phyloP scores from a whole-genome alignment of 2,329 filamentous ascomycete species.

The Fusarium domesticum region DNA sequence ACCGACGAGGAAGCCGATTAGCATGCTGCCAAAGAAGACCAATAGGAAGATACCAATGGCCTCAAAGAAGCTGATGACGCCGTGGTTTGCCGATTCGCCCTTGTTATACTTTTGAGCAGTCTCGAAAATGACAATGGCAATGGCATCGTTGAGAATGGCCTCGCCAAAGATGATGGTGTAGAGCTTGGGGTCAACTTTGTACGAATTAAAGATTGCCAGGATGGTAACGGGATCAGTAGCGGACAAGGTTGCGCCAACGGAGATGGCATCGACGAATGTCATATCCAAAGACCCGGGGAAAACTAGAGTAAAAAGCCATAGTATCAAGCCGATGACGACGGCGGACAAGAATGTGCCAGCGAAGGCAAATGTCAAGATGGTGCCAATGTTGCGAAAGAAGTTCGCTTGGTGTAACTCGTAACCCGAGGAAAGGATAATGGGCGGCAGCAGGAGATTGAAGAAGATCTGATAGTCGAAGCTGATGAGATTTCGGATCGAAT shows the following conservation, averaged over 20 bases:
- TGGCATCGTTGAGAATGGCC: constrained; percentile 95
- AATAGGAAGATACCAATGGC: constrained; percentile 92
- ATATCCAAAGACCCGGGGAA: constrained; percentile 82
- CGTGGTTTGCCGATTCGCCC: constrained; percentile 67
- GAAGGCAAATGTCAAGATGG: constrained; percentile 96
- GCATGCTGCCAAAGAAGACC: constrained; percentile 90
- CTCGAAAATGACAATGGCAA: constrained; percentile 98
- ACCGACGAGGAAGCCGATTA: constrained; percentile 85
- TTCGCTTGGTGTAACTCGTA: constrained; percentile 98
- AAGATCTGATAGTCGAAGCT: constrained; percentile 99
- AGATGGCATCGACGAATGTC: constrained; percentile 92
- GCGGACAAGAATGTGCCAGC: constrained; percentile 96
- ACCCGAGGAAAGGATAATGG: constrained; percentile 94
- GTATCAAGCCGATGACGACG: constrained; percentile 83
- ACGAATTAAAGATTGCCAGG: constrained; percentile 96
- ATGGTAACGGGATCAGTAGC: constrained; percentile 98
- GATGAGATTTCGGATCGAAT: constrained; percentile 83
- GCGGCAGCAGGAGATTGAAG: constrained; percentile 97
- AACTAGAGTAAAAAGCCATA: constrained; percentile 78
- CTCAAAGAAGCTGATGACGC: constrained; percentile 80
- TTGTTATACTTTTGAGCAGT: constrained; percentile 91
- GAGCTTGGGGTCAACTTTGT: constrained; percentile 97
- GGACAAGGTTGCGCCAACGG: constrained; percentile 91
- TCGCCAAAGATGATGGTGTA: constrained; percentile 99
- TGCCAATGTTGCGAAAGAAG: constrained; percentile 98